phyloP scores from a whole-genome alignment of 2,329 filamentous ascomycete genomes.

The Aureobasidium namibiae region DNA sequence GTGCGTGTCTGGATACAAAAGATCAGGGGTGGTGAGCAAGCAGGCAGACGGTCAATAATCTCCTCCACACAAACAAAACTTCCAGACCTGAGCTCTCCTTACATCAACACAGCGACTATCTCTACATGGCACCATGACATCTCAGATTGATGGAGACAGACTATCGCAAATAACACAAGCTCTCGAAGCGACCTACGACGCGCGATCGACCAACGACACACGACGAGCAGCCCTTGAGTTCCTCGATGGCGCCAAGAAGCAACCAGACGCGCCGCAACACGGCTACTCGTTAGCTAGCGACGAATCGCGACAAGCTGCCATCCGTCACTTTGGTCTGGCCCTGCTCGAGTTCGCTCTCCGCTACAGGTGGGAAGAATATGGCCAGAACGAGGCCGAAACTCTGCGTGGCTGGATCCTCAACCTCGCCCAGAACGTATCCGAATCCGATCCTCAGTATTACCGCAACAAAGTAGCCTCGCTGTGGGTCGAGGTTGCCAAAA shows the following conservation, averaged over 20 bases:
- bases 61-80: conserved; percentile 13
- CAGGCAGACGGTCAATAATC: conserved; percentile 5
- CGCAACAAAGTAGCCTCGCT: conserved; percentile 90
- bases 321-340: conserved; percentile 89
- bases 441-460: conserved; percentile 70
- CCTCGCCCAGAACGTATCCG: conserved; percentile 63
- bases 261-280: conserved; percentile 70
- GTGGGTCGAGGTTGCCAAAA: conserved; percentile 91
- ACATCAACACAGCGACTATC: neutral
- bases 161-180: conserved; percentile 71
- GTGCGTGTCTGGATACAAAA: neutral
- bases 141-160: conserved; percentile 18
- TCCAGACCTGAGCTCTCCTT: neutral
- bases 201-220: conserved; percentile 69
- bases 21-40: neutral
- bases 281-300: conserved; percentile 77
- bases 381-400: conserved; percentile 55
- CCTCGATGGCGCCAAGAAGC: conserved; percentile 76
- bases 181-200: conserved; percentile 77
- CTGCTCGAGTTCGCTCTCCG: conserved; percentile 84
- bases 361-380: conserved; percentile 73
- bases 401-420: conserved; percentile 70
- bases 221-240: conserved; percentile 77
- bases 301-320: conserved; percentile 64
- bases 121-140: conserved; percentile 4